These are phyloP conservation scores for Otatea glauca DNA, from an alignment of 176 grass and related monocot genomes.

Conservation along the genomic window DNA sequence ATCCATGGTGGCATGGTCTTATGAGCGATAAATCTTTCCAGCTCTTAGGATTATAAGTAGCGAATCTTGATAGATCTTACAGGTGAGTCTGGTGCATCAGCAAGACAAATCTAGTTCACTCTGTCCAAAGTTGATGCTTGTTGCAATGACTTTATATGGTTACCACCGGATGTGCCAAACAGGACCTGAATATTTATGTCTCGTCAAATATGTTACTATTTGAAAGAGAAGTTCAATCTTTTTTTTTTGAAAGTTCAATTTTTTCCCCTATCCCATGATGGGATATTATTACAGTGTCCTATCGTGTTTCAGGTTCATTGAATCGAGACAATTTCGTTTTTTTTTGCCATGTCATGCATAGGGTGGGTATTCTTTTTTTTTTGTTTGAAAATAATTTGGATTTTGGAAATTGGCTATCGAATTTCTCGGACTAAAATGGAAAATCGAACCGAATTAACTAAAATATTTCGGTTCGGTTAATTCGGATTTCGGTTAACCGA, in stretches of 20 bases:
- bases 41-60: neutral
- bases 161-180: neutral
- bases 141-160: neutral
- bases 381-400: too few relatives aligned
- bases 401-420: too few relatives aligned
- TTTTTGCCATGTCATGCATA: neutral
- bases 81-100: neutral
- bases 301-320: conserved; percentile 13
- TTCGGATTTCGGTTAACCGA: too few relatives aligned
- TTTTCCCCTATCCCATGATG: neutral
- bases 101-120: neutral
- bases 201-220: neutral
- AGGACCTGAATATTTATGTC: neutral
- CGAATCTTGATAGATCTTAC: neutral
- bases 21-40: too few relatives aligned
- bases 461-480: too few relatives aligned
- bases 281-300: neutral
- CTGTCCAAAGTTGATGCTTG: neutral
- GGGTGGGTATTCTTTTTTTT: too few relatives aligned
- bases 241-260: too few relatives aligned
- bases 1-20: neutral
- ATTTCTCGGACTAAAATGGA: too few relatives aligned
- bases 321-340: neutral
- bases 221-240: too few relatives aligned
- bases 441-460: too few relatives aligned